Evolutionary conservation across 2,329 filamentous ascomycete species (phyloP).

Genomic region (Trichothecium roseum): DNA sequence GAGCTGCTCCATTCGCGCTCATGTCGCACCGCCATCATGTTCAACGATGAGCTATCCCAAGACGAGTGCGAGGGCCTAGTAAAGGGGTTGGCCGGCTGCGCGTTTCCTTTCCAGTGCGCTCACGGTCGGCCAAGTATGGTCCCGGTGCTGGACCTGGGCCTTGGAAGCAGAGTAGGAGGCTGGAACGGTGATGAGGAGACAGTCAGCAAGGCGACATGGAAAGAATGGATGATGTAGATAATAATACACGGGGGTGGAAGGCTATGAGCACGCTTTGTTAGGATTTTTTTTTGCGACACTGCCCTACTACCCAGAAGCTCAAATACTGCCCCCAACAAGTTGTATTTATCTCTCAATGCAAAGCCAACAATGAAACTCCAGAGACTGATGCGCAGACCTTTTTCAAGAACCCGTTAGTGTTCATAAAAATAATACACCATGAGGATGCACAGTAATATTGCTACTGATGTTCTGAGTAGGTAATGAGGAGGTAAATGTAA

Average conservation of each 20-base stretch:
- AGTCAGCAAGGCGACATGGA: slow-evolving; percentile 8
- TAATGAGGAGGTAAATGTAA: background rate
- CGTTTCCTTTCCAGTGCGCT: slow-evolving; percentile 74
- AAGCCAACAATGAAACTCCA: too few species aligned
- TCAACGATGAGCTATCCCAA: slow-evolving; percentile 57
- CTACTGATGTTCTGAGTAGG: too few species aligned
- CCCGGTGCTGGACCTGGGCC: slow-evolving; percentile 45
- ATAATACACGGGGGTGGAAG: too few species aligned
- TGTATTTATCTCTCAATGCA: too few species aligned
- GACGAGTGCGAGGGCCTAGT: slow-evolving; percentile 52
- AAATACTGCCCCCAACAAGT: too few species aligned
- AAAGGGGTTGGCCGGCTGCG: slow-evolving; percentile 44
- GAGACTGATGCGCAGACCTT: too few species aligned
- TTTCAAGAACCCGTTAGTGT: too few species aligned
- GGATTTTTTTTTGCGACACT: too few species aligned
- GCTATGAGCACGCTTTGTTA: too few species aligned
- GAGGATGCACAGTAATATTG: too few species aligned
- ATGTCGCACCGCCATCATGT: slow-evolving; percentile 77
- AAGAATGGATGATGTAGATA: slow-evolving; percentile 13
- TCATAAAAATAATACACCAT: too few species aligned
- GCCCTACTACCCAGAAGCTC: too few species aligned
- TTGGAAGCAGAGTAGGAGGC: slow-evolving; percentile 11
- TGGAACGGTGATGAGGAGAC: slow-evolving; percentile 12
- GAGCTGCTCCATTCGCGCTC: slow-evolving; percentile 68
- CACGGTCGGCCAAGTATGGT: slow-evolving; percentile 63